phyloP scores from a whole-genome alignment of 1,284 basidiomycete species.

The Porphyrellus sp. region DNA sequence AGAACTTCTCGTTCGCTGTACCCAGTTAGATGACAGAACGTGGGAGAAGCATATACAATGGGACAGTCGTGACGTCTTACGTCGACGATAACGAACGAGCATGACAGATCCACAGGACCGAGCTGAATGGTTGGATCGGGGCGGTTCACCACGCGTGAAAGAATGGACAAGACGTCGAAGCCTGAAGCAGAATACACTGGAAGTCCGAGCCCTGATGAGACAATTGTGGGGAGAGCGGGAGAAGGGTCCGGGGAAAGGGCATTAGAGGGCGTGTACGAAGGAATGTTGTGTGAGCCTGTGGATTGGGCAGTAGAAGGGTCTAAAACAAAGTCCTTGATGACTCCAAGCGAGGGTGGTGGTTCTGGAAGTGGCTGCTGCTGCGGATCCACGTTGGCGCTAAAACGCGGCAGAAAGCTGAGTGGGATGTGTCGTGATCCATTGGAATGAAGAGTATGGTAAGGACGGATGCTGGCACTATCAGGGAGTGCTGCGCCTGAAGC shows the following conservation, averaged over 20 bases:
- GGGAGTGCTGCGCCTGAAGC: neutral
- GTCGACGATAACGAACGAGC: constrained; percentile 87
- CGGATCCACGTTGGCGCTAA: constrained; percentile 1
- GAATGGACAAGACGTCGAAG: constrained; percentile 83
- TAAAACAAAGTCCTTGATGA: constrained; percentile 1
- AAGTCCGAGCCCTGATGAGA: constrained; percentile 36
- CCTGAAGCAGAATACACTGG: constrained; percentile 84
- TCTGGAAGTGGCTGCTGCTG: constrained; percentile 10
- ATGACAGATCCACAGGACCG: constrained; percentile 90
- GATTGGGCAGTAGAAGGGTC: neutral
- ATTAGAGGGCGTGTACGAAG: constrained; percentile 11
- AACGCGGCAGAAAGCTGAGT: neutral
- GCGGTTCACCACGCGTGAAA: constrained; percentile 74
- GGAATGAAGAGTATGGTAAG: neutral
- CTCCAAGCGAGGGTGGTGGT: constrained; percentile 1
- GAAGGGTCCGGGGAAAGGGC: constrained; percentile 3
- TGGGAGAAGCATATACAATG: constrained; percentile 84
- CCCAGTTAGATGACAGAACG: constrained; percentile 80
- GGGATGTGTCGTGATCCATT: neutral
- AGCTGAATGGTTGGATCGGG: constrained; percentile 75
- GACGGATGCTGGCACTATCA: neutral
- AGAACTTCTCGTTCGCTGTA: constrained; percentile 77
- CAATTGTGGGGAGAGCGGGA: constrained; percentile 1
- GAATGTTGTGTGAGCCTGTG: neutral
- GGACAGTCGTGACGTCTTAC: constrained; percentile 77